phyloP scores from a whole-genome alignment of 192 early-diverging fungal species.

The Paraglomus occultum region DNA sequence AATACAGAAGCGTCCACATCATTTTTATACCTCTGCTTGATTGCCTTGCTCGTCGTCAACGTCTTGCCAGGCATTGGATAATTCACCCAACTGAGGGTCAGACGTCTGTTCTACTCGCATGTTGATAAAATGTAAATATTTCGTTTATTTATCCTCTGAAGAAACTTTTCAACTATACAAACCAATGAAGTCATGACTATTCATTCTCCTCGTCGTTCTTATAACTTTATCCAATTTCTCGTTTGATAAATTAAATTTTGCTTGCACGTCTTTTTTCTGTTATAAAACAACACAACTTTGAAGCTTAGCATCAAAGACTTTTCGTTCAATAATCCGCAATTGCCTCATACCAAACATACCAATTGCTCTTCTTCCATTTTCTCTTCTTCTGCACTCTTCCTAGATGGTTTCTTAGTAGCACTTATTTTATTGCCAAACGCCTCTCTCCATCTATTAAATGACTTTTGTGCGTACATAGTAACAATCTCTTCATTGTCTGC shows the following conservation, averaged over 20 bases:
- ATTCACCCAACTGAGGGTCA: constrained; percentile 24
- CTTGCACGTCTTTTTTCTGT: constrained; percentile 51
- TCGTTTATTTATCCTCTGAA: not conserved
- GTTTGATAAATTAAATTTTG: constrained; percentile 54
- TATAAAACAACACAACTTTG: not conserved
- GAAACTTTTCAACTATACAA: constrained; percentile 5
- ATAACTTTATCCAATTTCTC: constrained; percentile 49
- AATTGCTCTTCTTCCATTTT: constrained; percentile 45
- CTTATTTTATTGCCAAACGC: not conserved
- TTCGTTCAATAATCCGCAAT: not conserved
- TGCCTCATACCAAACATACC: constrained; percentile 27
- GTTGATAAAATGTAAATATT: not conserved
- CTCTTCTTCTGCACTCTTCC: constrained; percentile 15
- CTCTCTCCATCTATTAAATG: not conserved
- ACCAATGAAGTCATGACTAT: constrained; percentile 19
- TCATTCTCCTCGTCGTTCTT: constrained; percentile 34
- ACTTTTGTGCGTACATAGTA: no score
- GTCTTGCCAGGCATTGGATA: not conserved
- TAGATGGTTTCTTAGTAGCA: not conserved
- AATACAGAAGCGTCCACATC: no score
- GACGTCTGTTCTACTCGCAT: not conserved
- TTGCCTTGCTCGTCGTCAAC: constrained; percentile 16
- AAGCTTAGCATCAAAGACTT: not conserved
- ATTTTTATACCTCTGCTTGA: constrained; percentile 5
- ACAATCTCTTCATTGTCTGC: no score